phyloP scores from a whole-genome alignment of 768 basidiomycete genomes.

The Strobilomyces dryophilus region DNA sequence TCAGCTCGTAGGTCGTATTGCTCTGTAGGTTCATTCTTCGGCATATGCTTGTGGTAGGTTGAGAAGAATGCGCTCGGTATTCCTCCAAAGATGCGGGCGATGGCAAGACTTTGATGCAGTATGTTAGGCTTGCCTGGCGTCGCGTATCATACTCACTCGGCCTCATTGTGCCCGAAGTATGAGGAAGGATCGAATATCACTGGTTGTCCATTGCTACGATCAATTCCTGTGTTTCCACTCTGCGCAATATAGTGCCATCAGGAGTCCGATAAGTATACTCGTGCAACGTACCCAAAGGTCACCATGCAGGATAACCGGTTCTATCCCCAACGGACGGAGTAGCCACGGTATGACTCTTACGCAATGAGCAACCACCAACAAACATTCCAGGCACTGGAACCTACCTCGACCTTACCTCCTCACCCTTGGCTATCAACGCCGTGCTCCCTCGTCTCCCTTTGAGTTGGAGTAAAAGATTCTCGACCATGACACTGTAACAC shows the following conservation, averaged over 20 bases:
- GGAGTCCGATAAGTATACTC: neutral
- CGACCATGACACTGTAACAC: constrained; percentile 61
- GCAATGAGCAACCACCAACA: constrained; percentile 7
- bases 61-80: constrained; percentile 60
- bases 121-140: neutral
- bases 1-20: constrained; percentile 62
- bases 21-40: constrained; percentile 60
- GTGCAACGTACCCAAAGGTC: constrained; percentile 65
- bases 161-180: constrained; percentile 78
- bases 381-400: constrained; percentile 14
- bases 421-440: constrained; percentile 48
- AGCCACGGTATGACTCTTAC: constrained; percentile 70
- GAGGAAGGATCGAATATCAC: constrained; percentile 77
- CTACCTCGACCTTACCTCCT: constrained; percentile 46
- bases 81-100: constrained; percentile 78
- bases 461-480: constrained; percentile 50
- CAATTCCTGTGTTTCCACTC: constrained; percentile 73
- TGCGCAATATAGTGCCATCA: constrained; percentile 23
- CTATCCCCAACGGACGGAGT: constrained; percentile 50
- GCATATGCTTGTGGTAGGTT: constrained; percentile 58
- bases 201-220: constrained; percentile 49
- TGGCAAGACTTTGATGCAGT: constrained; percentile 51
- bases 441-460: constrained; percentile 37
- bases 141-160: constrained; percentile 52
- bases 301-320: constrained; percentile 72